A percentile compares a stretch with the other conserved stretches of the same genome.
Evolutionary conservation across 192 early-diverging fungal genomes (phyloP).

Genomic region (Phlyctochytrium arcticum): DNA sequence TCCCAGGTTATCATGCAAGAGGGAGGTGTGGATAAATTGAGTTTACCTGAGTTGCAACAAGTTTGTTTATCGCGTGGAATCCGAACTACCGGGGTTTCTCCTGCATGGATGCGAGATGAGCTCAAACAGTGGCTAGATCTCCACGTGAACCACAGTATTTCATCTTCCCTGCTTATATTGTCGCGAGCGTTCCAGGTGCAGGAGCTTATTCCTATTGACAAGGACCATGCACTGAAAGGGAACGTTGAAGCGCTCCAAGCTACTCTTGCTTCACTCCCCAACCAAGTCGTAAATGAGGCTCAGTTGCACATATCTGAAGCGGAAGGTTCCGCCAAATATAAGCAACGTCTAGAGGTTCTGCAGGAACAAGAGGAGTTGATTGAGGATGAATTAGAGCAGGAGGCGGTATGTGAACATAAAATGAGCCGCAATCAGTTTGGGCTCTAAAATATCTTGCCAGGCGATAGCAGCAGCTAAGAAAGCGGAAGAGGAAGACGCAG

Average conservation of each 20-base stretch:
- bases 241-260: conserved; percentile 84
- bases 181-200: conserved; percentile 74
- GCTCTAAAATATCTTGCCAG: conserved; percentile 3
- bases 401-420: conserved; percentile 48
- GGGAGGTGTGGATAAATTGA: conserved; percentile 87
- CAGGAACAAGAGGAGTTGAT: conserved; percentile 97
- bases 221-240: conserved; percentile 38
- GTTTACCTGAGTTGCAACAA: conserved; percentile 81
- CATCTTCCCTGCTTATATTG: conserved; percentile 84
- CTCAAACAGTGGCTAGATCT: conserved; percentile 93
- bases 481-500: conserved; percentile 58
- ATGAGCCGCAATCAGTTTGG: conserved; percentile 19
- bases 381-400: conserved; percentile 89
- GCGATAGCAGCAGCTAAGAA: conserved; percentile 47
- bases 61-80: conserved; percentile 90
- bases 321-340: conserved; percentile 83
- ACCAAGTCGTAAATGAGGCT: conserved; percentile 83
- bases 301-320: conserved; percentile 80
- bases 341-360: conserved; percentile 90
- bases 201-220: conserved; percentile 40
- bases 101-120: conserved; percentile 82
- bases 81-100: conserved; percentile 80
- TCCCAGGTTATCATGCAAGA: conserved; percentile 47
- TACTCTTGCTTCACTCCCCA: conserved; percentile 84
- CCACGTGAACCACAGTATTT: conserved; percentile 86